Conservation (phyloP, 148 eudicot species). For the Rhododendron kiyosumense region DNA sequence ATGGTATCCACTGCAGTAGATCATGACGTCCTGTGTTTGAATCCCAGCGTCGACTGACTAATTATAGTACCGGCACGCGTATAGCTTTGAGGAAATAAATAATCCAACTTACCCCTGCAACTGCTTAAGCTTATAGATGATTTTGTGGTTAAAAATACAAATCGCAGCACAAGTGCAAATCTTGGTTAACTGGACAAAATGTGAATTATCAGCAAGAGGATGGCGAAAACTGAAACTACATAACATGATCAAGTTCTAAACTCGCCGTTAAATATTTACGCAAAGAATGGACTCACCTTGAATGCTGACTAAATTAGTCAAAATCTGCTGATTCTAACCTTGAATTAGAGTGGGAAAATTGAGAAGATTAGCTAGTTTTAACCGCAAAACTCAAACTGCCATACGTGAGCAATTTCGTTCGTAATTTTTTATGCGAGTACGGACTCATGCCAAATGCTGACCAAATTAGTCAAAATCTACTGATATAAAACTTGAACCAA, state of each 20-base stretch:
- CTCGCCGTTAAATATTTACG: neutral
- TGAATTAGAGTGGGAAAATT: neutral
- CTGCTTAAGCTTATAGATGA: neutral
- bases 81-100: neutral
- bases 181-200: slow-evolving; percentile 1
- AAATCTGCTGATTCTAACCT: slow-evolving; percentile 4
- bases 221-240: slow-evolving; percentile 2
- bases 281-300: neutral
- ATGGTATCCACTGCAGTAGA: neutral
- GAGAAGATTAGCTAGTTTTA: slow-evolving; percentile 1
- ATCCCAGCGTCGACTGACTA: neutral
- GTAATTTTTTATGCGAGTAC: neutral
- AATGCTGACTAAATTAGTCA: neutral
- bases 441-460: neutral
- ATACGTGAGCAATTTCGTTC: neutral
- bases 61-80: neutral
- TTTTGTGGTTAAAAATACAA: neutral
- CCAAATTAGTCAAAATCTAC: slow-evolving; percentile 5
- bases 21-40: neutral
- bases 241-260: neutral
- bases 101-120: neutral
- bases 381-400: neutral
- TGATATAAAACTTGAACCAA: slow-evolving; percentile 5
- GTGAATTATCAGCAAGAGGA: slow-evolving; percentile 18
- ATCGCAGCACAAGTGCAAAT: neutral